Conservation (phyloP, 2,329 filamentous ascomycete species). For the Hymenoscyphus infarciens region DNA sequence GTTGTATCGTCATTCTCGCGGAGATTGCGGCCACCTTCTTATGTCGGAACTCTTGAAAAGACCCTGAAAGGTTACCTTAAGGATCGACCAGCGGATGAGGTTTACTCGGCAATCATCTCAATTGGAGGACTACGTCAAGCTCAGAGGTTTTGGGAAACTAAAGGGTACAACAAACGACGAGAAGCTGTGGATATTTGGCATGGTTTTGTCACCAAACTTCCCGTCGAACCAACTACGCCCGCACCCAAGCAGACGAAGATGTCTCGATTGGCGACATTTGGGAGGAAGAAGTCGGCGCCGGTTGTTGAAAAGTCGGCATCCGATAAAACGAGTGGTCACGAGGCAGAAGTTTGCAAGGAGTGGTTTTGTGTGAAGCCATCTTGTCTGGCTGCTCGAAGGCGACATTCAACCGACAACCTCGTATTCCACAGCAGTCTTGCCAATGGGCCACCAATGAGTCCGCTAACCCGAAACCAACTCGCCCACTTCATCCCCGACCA, state of each 20-base stretch:
- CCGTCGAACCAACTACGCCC: conserved; percentile 30
- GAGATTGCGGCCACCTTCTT: conserved; percentile 59
- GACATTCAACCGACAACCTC: conserved; percentile 37
- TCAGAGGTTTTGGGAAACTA: conserved; percentile 62
- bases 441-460: conserved; percentile 60
- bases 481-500: conserved; percentile 51
- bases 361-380: conserved; percentile 37
- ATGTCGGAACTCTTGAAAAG: conserved; percentile 59
- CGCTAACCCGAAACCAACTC: conserved; percentile 49
- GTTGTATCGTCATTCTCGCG: conserved; percentile 63
- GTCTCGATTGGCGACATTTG: conserved; percentile 46
- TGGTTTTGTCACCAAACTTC: conserved; percentile 46
- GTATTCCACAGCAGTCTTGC: conserved; percentile 58
- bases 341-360: conserved; percentile 30
- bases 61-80: conserved; percentile 61
- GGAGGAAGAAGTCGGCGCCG: conserved; percentile 52
- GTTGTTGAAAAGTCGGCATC: conserved; percentile 14
- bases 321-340: conserved; percentile 29
- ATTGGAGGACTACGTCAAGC: conserved; percentile 61
- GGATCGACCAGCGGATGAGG: conserved; percentile 59
- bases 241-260: conserved; percentile 45
- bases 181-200: conserved; percentile 60
- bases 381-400: conserved; percentile 27
- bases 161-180: conserved; percentile 59
- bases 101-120: conserved; percentile 57